A percentile compares a stretch with the other conserved stretches of the same genome.
Evolutionary conservation across 371 early-diverging fungal genomes (phyloP).

Genomic region (Syncephalastrum contaminatum): DNA sequence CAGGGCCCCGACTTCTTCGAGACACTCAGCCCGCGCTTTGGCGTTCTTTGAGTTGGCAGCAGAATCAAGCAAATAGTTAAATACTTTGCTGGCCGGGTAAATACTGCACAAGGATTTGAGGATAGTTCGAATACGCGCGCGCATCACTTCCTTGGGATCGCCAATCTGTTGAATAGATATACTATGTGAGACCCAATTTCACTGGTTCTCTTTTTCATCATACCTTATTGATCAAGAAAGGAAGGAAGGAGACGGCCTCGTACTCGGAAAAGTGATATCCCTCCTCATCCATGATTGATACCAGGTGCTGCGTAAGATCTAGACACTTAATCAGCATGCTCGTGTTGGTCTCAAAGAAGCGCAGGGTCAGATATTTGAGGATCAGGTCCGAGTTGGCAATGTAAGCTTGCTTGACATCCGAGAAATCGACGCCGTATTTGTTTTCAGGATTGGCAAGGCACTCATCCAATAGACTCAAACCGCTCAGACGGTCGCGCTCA

Average conservation of each 20-base stretch:
- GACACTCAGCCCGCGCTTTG: conserved; percentile 77
- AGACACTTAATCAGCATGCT: conserved; percentile 78
- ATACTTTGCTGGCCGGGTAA: conserved; percentile 81
- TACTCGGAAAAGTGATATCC: conserved; percentile 70
- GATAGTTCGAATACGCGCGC: conserved; percentile 65
- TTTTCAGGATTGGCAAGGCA: conserved; percentile 48
- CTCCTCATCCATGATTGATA: conserved; percentile 60
- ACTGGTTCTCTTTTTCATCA: not conserved
- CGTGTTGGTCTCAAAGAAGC: conserved; percentile 89
- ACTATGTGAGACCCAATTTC: not conserved
- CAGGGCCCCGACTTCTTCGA: conserved; percentile 76
- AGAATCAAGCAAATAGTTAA: conserved; percentile 63
- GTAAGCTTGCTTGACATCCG: conserved; percentile 53
- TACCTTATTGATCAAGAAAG: conserved; percentile 72
- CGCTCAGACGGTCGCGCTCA: conserved; percentile 73
- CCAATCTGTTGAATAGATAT: conserved; percentile 45
- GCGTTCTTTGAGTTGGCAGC: conserved; percentile 80
- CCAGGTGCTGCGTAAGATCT: conserved; percentile 74
- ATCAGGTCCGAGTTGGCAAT: conserved; percentile 74
- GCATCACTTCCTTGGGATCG: conserved; percentile 81
- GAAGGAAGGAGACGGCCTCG: conserved; percentile 79
- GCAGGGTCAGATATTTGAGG: conserved; percentile 81
- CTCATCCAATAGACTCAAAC: conserved; percentile 68
- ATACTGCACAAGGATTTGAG: conserved; percentile 63
- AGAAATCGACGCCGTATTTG: conserved; percentile 48